Evolutionary conservation across 208 protist genomes (phyloP).

Genomic region (Trypanosoma grayi): DNA sequence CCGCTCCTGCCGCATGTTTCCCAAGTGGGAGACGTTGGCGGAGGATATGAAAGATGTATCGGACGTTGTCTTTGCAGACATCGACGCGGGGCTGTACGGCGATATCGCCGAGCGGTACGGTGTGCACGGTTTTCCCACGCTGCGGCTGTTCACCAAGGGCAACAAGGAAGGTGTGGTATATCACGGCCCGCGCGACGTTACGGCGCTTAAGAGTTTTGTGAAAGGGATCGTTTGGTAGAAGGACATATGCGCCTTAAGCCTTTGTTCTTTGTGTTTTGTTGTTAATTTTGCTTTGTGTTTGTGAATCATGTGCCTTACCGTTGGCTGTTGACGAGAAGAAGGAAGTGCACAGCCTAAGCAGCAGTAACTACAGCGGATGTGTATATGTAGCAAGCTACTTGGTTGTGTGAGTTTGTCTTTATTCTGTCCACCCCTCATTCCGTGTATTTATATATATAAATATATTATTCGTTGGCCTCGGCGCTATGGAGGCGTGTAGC

Average conservation of each 20-base stretch:
- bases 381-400: no score
- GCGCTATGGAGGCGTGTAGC: no score
- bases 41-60: conserved; percentile 34
- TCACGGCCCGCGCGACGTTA: conserved; percentile 49
- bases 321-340: no score
- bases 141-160: conserved; percentile 83
- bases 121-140: conserved; percentile 84
- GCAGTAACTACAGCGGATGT: no score
- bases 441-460: no score
- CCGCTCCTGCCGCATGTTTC: conserved; percentile 94
- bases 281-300: neutral
- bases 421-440: no score
- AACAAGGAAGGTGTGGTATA: conserved; percentile 74
- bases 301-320: no score
- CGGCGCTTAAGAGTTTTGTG: conserved; percentile 49
- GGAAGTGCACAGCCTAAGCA: no score
- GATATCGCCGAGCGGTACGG: conserved; percentile 48
- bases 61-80: conserved; percentile 72
- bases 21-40: conserved; percentile 76
- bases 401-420: no score
- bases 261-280: conserved; percentile 1
- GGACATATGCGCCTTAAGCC: neutral
- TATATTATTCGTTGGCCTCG: no score
- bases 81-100: conserved; percentile 59
- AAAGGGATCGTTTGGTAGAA: conserved; percentile 31